Evolutionary conservation across 2,329 filamentous ascomycete species (phyloP), one percentile per base, ranked within the genome.

Genomic region (Pestalotiopsis sp.): DNA sequence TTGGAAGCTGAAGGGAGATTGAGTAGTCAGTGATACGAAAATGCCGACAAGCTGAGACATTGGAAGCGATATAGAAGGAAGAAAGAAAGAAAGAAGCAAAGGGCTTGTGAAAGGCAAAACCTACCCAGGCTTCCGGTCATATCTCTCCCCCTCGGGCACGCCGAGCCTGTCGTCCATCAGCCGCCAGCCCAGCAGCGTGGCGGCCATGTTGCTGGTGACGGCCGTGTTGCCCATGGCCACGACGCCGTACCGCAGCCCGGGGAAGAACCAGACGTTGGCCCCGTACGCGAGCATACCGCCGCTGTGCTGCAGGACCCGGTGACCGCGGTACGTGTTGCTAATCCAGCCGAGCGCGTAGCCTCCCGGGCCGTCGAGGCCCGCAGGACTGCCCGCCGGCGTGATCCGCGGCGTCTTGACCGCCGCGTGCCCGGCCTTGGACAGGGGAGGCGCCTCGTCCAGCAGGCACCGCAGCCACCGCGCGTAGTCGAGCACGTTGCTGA

Each of bases 401-500:
- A 73, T 78, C 62, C 78, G 75, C 44, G 77, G 78, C 44, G 70
- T 76, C 67, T 73, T 75, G 24, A 83, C 68, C 14, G 77, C 76
- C 39, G 69, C 68, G 67, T 81, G 77, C 2, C 74, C 77, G 13
- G 71, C 70, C 66, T 64, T 67, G 7, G 78, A 75, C 35, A 85
- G 70, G 1, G 81, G 79, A 14, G 73, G 75, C 2, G 75, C 73
- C 44, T 71, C 73, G n/a, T 79, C 72, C 26, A 89, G 75, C 26
- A 88, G 75, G 22, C 82, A 83, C 30, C 78, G 76, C 2, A 87
- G 70, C 86, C 86, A 89, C 71, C 81, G 82, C 1, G 79, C 73
- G 71, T 86, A 88, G 75, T 88, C 86, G 7, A 78, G 65, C 1
- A 84, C 84, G 60, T 80, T 85, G 24, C 82, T 83, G 24, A 87